A percentile compares a stretch with the other conserved stretches of the same genome.
Conservation (phyloP, 192 early-diverging fungal genomes). For the Coemansia sp. region DNA sequence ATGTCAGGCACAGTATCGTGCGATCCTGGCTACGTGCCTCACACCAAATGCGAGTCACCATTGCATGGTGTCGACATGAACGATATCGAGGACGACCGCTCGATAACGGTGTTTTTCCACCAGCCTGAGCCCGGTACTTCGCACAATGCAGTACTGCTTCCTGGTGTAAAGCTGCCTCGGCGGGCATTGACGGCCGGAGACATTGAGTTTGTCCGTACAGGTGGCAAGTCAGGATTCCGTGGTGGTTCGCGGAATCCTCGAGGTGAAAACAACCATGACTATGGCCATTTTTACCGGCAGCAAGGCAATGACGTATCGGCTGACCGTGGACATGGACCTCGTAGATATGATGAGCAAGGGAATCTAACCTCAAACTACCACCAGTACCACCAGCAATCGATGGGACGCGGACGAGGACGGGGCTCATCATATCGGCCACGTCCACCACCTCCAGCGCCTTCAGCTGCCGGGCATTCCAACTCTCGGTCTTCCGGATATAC, state of each 20-base stretch:
- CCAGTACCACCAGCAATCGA: slow-evolving; percentile 10
- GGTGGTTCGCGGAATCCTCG: slow-evolving; percentile 22
- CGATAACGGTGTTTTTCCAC: slow-evolving; percentile 55
- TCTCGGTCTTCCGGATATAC: slow-evolving; percentile 31
- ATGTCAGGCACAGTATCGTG: slow-evolving; percentile 59
- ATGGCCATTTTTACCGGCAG: slow-evolving; percentile 45
- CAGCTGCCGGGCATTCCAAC: background rate
- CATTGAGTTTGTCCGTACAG: slow-evolving; percentile 41
- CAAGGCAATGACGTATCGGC: slow-evolving; percentile 49
- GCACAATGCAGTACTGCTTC: slow-evolving; percentile 35
- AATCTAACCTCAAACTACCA: slow-evolving; percentile 37
- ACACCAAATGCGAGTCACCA: slow-evolving; percentile 58
- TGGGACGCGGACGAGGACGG: slow-evolving; percentile 1
- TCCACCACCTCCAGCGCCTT: background rate
- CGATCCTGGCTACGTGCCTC: slow-evolving; percentile 62
- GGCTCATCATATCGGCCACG: slow-evolving; percentile 1
- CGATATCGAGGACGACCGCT: slow-evolving; percentile 63
- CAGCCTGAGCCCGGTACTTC: slow-evolving; percentile 36
- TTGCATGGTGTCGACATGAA: slow-evolving; percentile 54
- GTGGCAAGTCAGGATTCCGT: slow-evolving; percentile 29
- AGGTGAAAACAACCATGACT: slow-evolving; percentile 43
- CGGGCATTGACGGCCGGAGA: slow-evolving; percentile 30
- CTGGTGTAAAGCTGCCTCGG: slow-evolving; percentile 36
- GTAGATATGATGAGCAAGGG: slow-evolving; percentile 46
- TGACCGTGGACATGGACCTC: slow-evolving; percentile 46